These are phyloP conservation scores for Mycena floridula DNA, from an alignment of 768 basidiomycete species.

Conservation along the genomic window DNA sequence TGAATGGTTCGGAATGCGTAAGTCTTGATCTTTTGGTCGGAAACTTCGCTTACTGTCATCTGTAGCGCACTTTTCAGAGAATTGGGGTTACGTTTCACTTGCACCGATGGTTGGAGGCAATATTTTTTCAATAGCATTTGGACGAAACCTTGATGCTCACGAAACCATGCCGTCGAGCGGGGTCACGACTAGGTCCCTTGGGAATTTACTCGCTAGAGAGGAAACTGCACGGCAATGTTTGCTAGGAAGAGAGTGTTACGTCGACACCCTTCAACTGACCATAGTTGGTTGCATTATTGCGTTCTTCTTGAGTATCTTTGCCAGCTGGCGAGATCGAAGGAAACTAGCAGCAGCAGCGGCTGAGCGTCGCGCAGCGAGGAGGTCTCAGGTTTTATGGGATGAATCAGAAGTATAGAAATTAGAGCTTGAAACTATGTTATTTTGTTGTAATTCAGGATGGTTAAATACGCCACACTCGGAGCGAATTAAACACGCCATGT, in stretches of 20 bases:
- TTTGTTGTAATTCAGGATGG: no score
- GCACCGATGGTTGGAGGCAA: conserved; percentile 78
- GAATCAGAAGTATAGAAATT: no score
- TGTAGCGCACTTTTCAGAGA: conserved; percentile 71
- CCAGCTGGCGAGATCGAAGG: conserved; percentile 38
- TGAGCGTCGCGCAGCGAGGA: no score
- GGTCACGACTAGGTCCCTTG: conserved; percentile 1
- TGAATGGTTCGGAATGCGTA: conserved; percentile 87
- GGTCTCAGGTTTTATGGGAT: no score
- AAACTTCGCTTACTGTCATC: neutral
- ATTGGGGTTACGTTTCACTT: conserved; percentile 76
- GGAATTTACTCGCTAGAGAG: no score
- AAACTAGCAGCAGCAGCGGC: neutral
- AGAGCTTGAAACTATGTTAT: no score
- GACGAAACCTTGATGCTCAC: conserved; percentile 74
- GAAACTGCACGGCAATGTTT: conserved; percentile 38
- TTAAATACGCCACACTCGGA: no score
- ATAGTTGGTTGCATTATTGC: conserved; percentile 39
- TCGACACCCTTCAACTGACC: conserved; percentile 49
- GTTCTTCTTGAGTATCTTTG: conserved; percentile 43
- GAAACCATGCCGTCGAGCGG: conserved; percentile 15
- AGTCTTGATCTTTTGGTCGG: conserved; percentile 21
- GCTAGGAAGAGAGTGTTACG: conserved; percentile 54
- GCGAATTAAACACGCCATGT: no score
- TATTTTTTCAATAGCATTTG: conserved; percentile 80